phyloP scores from a whole-genome alignment of 2,329 filamentous ascomycete genomes.

The Nemania abortiva region DNA sequence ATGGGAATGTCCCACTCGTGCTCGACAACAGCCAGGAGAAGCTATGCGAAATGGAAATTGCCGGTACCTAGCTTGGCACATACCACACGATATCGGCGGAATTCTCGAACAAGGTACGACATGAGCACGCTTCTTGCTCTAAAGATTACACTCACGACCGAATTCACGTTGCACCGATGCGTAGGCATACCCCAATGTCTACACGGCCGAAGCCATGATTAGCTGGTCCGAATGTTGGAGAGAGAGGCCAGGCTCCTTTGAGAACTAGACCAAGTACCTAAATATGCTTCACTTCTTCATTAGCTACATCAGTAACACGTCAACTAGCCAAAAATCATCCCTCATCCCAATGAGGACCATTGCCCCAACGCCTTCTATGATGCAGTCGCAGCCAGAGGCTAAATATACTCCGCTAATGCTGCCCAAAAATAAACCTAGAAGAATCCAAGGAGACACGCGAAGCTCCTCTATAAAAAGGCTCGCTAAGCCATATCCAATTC shows the following conservation, averaged over 20 bases:
- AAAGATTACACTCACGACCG: no score
- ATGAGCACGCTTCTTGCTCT: neutral
- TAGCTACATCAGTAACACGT: neutral
- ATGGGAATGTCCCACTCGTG: no score
- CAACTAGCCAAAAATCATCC: conserved; percentile 15
- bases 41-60: neutral
- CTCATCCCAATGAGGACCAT: conserved; percentile 8
- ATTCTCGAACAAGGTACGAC: neutral
- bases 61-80: neutral
- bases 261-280: neutral
- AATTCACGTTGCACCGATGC: no score
- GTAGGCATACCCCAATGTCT: neutral
- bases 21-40: no score
- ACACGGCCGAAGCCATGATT: neutral
- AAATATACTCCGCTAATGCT: conserved; percentile 4
- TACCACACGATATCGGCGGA: neutral
- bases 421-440: neutral
- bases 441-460: neutral
- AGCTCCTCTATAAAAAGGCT: neutral
- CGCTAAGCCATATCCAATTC: neutral
- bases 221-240: neutral
- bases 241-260: neutral
- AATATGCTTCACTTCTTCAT: conserved; percentile 4
- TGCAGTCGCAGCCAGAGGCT: conserved; percentile 13
- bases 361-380: conserved; percentile 26